phyloP scores from a whole-genome alignment of 1,284 basidiomycete genomes.

The Marasmius sp. region DNA sequence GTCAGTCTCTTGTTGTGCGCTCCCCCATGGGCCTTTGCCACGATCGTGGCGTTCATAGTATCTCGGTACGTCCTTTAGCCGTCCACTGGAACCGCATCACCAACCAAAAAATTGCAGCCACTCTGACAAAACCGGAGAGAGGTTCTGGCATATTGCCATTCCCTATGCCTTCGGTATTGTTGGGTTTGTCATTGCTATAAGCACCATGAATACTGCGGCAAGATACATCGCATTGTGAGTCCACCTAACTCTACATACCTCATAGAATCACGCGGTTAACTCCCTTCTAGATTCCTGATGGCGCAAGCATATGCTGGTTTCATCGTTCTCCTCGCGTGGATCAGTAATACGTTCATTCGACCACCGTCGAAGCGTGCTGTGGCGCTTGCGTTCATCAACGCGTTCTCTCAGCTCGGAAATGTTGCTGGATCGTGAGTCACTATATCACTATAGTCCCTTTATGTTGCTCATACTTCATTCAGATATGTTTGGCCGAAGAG shows the following conservation, averaged over 20 bases:
- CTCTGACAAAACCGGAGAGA: conserved; percentile 61
- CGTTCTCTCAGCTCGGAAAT: conserved; percentile 71
- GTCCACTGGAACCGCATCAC: neutral
- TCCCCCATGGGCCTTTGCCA: conserved; percentile 77
- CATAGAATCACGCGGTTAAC: neutral
- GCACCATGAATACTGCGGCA: conserved; percentile 65
- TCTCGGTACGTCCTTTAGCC: conserved; percentile 40
- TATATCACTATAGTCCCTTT: neutral
- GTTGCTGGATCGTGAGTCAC: conserved; percentile 62
- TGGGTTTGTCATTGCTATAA: conserved; percentile 73
- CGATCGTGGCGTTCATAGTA: conserved; percentile 49
- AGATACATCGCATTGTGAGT: conserved; percentile 69
- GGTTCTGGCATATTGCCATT: conserved; percentile 63
- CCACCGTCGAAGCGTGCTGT: conserved; percentile 73
- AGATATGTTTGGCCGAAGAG: conserved; percentile 40
- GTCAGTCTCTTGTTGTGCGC: conserved; percentile 73
- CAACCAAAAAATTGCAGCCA: conserved; percentile 36
- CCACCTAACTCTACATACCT: conserved; percentile 2
- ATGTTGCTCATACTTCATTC: neutral
- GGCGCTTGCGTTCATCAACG: conserved; percentile 67
- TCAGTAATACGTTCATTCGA: conserved; percentile 64
- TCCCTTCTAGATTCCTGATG: conserved; percentile 58
- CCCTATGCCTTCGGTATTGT: conserved; percentile 58
- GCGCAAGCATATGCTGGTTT: conserved; percentile 72
- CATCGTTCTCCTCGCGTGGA: conserved; percentile 66